Percentiles rank a stretch among this genome's conserved stretches.
These are phyloP conservation scores for Pleurotus ostreatus DNA, from an alignment of 768 basidiomycete genomes.

Conservation along the genomic window DNA sequence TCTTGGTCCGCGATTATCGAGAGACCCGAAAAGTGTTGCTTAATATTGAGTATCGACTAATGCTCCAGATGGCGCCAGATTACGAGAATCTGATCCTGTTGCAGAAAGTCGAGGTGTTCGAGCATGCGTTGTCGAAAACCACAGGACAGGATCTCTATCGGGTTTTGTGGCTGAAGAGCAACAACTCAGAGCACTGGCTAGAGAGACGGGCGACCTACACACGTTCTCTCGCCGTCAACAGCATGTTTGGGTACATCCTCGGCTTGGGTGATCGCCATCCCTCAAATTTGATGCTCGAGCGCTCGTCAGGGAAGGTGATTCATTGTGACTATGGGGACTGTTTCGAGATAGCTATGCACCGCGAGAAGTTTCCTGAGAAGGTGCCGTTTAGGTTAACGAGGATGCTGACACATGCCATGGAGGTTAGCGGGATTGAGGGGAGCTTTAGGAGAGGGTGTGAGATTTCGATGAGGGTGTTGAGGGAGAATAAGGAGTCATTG, in stretches of 20 bases:
- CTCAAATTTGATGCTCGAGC: constrained; percentile 89
- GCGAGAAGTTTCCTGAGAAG: constrained; percentile 98
- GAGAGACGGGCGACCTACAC: constrained; percentile 97
- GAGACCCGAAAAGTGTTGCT: constrained; percentile 94
- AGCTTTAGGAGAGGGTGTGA: constrained; percentile 95
- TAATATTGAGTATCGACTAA: constrained; percentile 96
- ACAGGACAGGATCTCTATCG: constrained; percentile 97
- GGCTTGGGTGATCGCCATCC: constrained; percentile 97
- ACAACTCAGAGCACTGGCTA: constrained; percentile 96
- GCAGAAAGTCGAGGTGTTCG: constrained; percentile 99
- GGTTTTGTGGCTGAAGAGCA: constrained; percentile 93
- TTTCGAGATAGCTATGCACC: constrained; percentile 98
- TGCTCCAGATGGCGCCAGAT: constrained; percentile 99
- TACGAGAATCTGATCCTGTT: constrained; percentile 92
- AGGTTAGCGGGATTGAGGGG: constrained; percentile 97
- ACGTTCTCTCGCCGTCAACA: constrained; percentile 93
- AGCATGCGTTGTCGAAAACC: constrained; percentile 97
- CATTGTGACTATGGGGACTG: constrained; percentile 99
- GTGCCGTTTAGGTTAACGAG: constrained; percentile 97
- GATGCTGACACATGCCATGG: constrained; percentile 99
- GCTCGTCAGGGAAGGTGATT: constrained; percentile 89
- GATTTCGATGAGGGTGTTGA: constrained; percentile 94
- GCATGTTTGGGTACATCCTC: constrained; percentile 98
- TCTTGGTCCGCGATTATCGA: constrained; percentile 92
- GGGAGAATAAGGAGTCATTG: constrained; percentile 97